Evolutionary conservation across 306 rosid genomes (phyloP).

Genomic region (Chamaecrista fasciculata): DNA sequence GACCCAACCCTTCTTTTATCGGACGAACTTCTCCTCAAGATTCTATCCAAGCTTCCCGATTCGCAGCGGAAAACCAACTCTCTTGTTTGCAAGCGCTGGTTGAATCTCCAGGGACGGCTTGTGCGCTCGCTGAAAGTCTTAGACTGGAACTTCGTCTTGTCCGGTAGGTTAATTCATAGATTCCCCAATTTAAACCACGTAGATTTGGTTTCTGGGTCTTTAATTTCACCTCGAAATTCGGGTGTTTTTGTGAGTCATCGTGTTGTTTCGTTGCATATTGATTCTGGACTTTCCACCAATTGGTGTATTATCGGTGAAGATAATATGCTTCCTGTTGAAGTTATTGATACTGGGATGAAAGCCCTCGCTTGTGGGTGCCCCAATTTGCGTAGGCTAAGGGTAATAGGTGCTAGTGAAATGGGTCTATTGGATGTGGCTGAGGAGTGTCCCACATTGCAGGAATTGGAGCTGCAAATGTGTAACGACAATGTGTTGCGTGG

Average conservation of each 20-base stretch:
- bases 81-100: constrained; percentile 92
- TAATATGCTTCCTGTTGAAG: constrained; percentile 57
- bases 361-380: constrained; percentile 73
- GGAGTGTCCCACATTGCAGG: constrained; percentile 78
- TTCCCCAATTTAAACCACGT: constrained; percentile 78
- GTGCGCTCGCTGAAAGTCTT: constrained; percentile 55
- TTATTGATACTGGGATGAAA: constrained; percentile 68
- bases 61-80: constrained; percentile 56
- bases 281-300: constrained; percentile 40
- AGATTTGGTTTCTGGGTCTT: constrained; percentile 61
- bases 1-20: constrained; percentile 63
- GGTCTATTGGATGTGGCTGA: constrained; percentile 75
- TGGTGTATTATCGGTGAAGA: constrained; percentile 46
- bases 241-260: constrained; percentile 52
- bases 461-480: constrained; percentile 75
- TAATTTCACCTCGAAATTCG: constrained; percentile 50
- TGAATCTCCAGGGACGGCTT: constrained; percentile 72
- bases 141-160: constrained; percentile 75
- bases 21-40: constrained; percentile 60
- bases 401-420: constrained; percentile 72
- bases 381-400: constrained; percentile 61
- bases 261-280: constrained; percentile 42
- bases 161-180: constrained; percentile 74
- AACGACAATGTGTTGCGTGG: constrained; percentile 73
- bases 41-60: constrained; percentile 60